Evolutionary conservation across 345 rosid genomes (phyloP).

Genomic region (Camelina laxa): DNA sequence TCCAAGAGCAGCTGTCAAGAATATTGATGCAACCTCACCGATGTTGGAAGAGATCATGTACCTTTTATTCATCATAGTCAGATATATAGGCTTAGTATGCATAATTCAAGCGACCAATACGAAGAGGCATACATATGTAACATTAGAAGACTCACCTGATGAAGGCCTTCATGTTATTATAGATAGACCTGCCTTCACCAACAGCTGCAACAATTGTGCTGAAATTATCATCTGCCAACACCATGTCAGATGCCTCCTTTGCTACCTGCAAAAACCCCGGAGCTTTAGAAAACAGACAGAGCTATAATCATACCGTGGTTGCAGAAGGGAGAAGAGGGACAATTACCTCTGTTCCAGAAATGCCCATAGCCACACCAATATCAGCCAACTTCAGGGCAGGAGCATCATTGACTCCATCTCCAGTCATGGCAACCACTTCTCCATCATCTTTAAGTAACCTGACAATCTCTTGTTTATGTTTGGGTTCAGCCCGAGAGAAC

Average conservation of each 20-base stretch:
- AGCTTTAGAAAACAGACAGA: constrained; percentile 15
- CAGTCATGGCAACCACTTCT: constrained; percentile 99
- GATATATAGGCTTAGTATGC: constrained; percentile 45
- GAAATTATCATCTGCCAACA: constrained; percentile 96
- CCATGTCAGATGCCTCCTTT: constrained; percentile 99
- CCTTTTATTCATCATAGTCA: constrained; percentile 53
- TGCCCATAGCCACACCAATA: constrained; percentile 98
- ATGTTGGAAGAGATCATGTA: constrained; percentile 99
- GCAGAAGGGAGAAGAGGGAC: neutral
- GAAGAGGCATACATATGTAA: neutral
- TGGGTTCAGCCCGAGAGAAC: constrained; percentile 98
- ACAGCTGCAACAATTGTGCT: constrained; percentile 96
- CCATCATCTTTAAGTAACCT: constrained; percentile 95
- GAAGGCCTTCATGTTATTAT: constrained; percentile 97
- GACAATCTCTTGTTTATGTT: constrained; percentile 97
- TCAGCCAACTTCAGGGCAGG: constrained; percentile 98
- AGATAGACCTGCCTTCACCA: constrained; percentile 97
- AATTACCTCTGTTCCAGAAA: constrained; percentile 90
- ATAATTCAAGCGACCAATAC: constrained; percentile 35
- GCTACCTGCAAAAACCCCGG: constrained; percentile 65
- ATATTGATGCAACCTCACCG: constrained; percentile 97
- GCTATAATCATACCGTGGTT: neutral
- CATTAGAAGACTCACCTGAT: constrained; percentile 61
- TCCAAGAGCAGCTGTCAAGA: constrained; percentile 94
- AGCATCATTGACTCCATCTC: constrained; percentile 98